Evolutionary conservation across 805 yeast genomes (phyloP).

Genomic region (Saccharomycopsis sp.): DNA sequence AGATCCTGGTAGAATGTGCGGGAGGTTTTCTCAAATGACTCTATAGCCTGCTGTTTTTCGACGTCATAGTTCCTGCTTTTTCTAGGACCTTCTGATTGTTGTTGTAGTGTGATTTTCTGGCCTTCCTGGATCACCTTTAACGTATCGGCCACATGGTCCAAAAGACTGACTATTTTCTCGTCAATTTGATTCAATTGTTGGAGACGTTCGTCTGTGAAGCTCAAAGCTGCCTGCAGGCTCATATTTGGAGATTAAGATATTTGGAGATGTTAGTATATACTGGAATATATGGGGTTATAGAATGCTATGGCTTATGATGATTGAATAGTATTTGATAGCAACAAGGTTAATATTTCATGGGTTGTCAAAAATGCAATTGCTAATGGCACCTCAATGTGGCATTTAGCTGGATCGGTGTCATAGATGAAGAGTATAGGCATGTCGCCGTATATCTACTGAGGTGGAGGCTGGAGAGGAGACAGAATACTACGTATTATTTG

Average conservation of each 20-base stretch:
- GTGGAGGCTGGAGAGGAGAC: too few species aligned
- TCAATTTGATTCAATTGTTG: conserved; percentile 49
- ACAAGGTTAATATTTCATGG: not conserved
- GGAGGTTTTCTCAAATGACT: conserved; percentile 39
- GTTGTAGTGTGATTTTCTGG: conserved; percentile 26
- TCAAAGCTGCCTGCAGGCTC: conserved; percentile 7
- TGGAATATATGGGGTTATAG: too few species aligned
- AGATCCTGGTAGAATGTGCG: conserved; percentile 46
- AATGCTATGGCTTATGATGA: too few species aligned
- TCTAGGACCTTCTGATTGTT: not conserved
- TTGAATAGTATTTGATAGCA: too few species aligned
- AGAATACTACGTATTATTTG: too few species aligned
- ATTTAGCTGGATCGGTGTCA: not conserved
- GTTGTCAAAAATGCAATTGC: not conserved
- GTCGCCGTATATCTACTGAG: too few species aligned
- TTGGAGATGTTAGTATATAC: too few species aligned
- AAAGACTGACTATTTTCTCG: conserved; percentile 41
- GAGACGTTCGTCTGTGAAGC: conserved; percentile 43
- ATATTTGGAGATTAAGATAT: too few species aligned
- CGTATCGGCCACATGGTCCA: conserved; percentile 43
- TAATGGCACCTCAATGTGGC: not conserved
- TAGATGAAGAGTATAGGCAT: too few species aligned
- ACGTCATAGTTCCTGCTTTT: conserved; percentile 23
- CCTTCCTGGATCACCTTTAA: conserved; percentile 35
- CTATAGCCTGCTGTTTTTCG: conserved; percentile 25